These are phyloP conservation scores for Sphenostylis stenocarpa DNA, from an alignment of 306 rosid species.

Conservation along the genomic window DNA sequence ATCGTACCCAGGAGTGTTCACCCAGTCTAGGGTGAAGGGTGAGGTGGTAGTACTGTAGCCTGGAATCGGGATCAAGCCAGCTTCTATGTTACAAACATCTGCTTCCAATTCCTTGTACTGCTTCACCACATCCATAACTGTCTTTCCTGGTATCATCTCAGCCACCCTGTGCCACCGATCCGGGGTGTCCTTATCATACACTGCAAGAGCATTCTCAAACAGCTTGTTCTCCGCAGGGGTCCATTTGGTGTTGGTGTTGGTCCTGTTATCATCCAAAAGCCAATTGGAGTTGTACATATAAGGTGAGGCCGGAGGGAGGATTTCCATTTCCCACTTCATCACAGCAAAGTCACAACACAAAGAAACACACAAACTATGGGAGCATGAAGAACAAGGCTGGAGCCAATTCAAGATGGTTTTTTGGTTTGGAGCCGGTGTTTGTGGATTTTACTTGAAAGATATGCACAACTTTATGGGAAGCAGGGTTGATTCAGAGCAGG, in stretches of 20 bases:
- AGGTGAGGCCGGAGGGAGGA: constrained; percentile 50
- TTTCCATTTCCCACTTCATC: constrained; percentile 78
- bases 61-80: constrained; percentile 75
- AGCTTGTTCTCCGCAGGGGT: constrained; percentile 80
- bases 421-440: not conserved
- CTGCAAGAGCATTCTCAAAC: constrained; percentile 89
- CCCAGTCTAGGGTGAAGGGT: constrained; percentile 82
- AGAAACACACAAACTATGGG: constrained; percentile 1
- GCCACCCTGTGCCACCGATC: constrained; percentile 90
- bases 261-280: constrained; percentile 47
- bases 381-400: constrained; percentile 25
- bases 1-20: constrained; percentile 51
- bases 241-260: constrained; percentile 52
- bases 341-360: not conserved
- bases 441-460: not conserved
- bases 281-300: constrained; percentile 52
- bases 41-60: constrained; percentile 52
- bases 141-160: constrained; percentile 76
- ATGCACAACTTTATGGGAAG: constrained; percentile 26
- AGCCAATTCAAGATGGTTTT: not conserved
- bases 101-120: constrained; percentile 74
- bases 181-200: constrained; percentile 70
- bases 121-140: constrained; percentile 60
- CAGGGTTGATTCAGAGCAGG: constrained; percentile 33
- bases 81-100: constrained; percentile 81